Base-by-base conservation (phyloP, 495 filamentous ascomycete genomes). In the Penicillium paxilli region DNA sequence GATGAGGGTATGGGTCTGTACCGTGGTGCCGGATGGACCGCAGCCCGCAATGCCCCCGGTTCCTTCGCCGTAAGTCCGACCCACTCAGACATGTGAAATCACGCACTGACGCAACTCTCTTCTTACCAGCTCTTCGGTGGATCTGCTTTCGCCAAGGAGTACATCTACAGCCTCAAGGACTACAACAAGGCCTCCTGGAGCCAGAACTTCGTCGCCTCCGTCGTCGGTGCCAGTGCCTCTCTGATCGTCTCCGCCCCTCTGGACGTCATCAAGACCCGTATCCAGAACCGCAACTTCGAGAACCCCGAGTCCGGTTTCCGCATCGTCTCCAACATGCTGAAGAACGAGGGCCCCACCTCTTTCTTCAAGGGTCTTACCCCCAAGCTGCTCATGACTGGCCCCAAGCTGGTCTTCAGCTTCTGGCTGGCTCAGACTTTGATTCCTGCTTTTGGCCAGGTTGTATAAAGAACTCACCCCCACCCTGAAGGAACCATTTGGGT, bases 251-350 rank as follows among this genome's bases (percentile, higher is more conserved):
- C 92, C 28, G 94, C 93, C 14, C 94, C 94, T 17, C 82, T 99
- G 44, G 94, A 99, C 64, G 94, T 99, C 63, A 95, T 99, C 81
- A 99, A 99, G 82, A 99, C 94, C 49, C 84, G 94, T 66, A 98
- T 99, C 67, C 94, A 99, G 79, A 99, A 98, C 78, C 84, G 89
- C 68, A 98, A 99, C 77, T 99, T 99, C 68, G 95, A 99, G 55
- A 90, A 94, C 78, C 92, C 91, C 52, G 92, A 97, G 78, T 87
- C 87, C 57, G 94, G 94, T 44, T 91, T 96, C 84, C 82, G 82
- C 55, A 97, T 99, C 64, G 71, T 91, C 47, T 82, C 84, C 19
- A 96, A 89, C 61, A 99, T 99, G 94, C 79, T 87, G 42, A 86
- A 83, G 80, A 82, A 95, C 54, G 94, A 99, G 74, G 94, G 94